phyloP scores from a whole-genome alignment of 768 basidiomycete genomes.

The Kwoniella sp. region DNA sequence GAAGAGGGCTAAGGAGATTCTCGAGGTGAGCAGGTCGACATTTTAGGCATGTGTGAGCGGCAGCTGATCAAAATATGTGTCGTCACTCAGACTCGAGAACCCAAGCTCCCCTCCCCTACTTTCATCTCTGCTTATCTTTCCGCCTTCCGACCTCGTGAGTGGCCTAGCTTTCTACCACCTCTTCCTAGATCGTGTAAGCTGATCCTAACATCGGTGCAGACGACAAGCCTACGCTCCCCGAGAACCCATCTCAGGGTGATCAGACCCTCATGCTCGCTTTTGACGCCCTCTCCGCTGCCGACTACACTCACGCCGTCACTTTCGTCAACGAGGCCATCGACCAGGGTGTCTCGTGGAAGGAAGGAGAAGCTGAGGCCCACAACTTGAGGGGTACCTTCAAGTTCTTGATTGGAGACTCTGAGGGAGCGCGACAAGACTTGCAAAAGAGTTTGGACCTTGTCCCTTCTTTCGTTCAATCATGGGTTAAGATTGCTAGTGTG shows the following conservation, averaged over 20 bases:
- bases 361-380: slow-evolving; percentile 74
- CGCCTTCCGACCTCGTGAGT: slow-evolving; percentile 87
- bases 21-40: slow-evolving; percentile 60
- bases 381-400: slow-evolving; percentile 96
- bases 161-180: background rate
- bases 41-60: background rate
- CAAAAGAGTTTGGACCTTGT: slow-evolving; percentile 70
- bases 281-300: slow-evolving; percentile 77
- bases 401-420: slow-evolving; percentile 86
- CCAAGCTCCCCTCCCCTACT: slow-evolving; percentile 80
- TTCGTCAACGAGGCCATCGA: slow-evolving; percentile 82
- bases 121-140: slow-evolving; percentile 96
- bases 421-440: slow-evolving; percentile 80
- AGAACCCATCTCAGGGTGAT: slow-evolving; percentile 76
- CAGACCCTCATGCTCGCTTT: slow-evolving; percentile 76
- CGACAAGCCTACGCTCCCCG: slow-evolving; percentile 71
- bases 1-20: slow-evolving; percentile 71
- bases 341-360: slow-evolving; percentile 75
- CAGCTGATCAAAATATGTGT: slow-evolving; percentile 3
- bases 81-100: slow-evolving; percentile 66
- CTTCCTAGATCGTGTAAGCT: background rate
- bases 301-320: slow-evolving; percentile 78
- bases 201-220: slow-evolving; percentile 59
- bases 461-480: slow-evolving; percentile 75
- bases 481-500: slow-evolving; percentile 95